phyloP scores from a whole-genome alignment of 192 early-diverging fungal genomes.

The Entomortierella beljakovae region DNA sequence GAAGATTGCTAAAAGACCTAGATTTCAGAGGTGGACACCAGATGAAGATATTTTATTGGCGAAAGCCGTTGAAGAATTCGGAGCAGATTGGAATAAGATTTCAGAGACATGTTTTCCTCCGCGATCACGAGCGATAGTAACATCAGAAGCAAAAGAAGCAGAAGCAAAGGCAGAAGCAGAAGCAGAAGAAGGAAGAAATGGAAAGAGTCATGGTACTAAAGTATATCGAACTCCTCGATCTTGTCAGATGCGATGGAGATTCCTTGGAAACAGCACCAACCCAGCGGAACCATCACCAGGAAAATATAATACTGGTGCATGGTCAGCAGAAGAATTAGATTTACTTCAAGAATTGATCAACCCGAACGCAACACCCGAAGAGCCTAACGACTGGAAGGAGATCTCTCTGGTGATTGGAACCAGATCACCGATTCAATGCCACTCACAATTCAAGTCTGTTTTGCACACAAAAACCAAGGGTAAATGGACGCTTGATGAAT shows the following conservation, averaged over 20 bases:
- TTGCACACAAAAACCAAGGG: slow-evolving; percentile 41
- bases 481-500: slow-evolving; percentile 35
- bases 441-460: slow-evolving; percentile 40
- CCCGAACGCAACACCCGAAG: neutral
- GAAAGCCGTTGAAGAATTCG: slow-evolving; percentile 9
- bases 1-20: slow-evolving; percentile 5
- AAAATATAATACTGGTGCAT: slow-evolving; percentile 17
- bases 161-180: neutral
- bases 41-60: slow-evolving; percentile 14
- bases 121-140: neutral
- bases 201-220: neutral
- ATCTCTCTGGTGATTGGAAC: slow-evolving; percentile 32
- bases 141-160: neutral
- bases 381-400: slow-evolving; percentile 28
- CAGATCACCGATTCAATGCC: slow-evolving; percentile 29
- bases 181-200: neutral
- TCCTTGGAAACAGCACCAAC: slow-evolving; percentile 5
- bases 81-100: slow-evolving; percentile 1
- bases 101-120: slow-evolving; percentile 17
- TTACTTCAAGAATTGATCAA: slow-evolving; percentile 29
- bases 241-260: slow-evolving; percentile 39
- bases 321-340: slow-evolving; percentile 27
- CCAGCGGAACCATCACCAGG: neutral
- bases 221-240: slow-evolving; percentile 24
- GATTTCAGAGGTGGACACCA: slow-evolving; percentile 37